phyloP scores from a whole-genome alignment of 1,284 basidiomycete species.

The Tylopilus orsonianus region DNA sequence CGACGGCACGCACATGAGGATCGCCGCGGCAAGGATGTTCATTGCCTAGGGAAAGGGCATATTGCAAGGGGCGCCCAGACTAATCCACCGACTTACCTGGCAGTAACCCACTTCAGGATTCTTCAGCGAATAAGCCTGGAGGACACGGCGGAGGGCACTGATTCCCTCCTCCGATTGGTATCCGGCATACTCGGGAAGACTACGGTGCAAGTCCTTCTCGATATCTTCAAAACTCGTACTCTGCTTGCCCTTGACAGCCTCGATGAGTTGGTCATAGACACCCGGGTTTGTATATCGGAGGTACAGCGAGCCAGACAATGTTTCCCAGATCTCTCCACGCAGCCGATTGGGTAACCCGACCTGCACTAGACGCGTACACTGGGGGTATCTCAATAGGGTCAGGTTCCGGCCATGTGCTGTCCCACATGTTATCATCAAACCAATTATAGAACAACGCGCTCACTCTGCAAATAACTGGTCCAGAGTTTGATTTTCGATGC shows the following conservation, averaged over 20 bases:
- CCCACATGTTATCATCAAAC: constrained; percentile 10
- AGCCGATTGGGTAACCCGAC: constrained; percentile 95
- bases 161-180: constrained; percentile 91
- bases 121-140: constrained; percentile 96
- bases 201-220: constrained; percentile 96
- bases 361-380: constrained; percentile 94
- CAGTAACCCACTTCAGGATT: constrained; percentile 94
- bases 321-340: constrained; percentile 98
- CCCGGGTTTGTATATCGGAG: constrained; percentile 89
- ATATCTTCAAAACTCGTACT: constrained; percentile 97
- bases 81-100: constrained; percentile 49
- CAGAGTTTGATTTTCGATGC: constrained; percentile 97
- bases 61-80: background rate
- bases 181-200: constrained; percentile 91
- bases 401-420: constrained; percentile 85
- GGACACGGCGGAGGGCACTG: constrained; percentile 79
- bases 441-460: constrained; percentile 20
- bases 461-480: constrained; percentile 85
- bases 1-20: constrained; percentile 69
- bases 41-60: constrained; percentile 63
- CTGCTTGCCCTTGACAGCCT: constrained; percentile 77
- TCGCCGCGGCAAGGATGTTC: constrained; percentile 91
- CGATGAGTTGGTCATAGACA: constrained; percentile 78
- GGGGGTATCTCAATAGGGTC: constrained; percentile 92
- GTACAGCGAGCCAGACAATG: constrained; percentile 91